Evolutionary conservation across 202 grass and related monocot species (phyloP).

Genomic region (Setaria viridis): DNA sequence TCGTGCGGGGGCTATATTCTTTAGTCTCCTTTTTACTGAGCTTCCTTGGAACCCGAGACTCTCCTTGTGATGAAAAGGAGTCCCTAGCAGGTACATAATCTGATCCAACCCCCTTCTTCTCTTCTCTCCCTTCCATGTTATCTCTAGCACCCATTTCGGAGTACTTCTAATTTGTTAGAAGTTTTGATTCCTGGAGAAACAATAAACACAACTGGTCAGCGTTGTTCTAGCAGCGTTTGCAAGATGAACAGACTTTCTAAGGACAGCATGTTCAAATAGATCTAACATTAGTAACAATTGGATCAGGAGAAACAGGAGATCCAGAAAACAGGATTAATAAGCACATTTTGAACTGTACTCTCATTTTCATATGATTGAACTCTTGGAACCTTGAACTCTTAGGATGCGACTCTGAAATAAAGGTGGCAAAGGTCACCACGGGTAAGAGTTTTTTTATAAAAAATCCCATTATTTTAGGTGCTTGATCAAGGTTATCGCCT

Average conservation of each 20-base stretch:
- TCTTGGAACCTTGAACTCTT: background rate
- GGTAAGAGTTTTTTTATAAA: background rate
- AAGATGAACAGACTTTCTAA: constrained; percentile 10
- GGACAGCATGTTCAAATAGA: constrained; percentile 10
- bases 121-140: constrained; percentile 77
- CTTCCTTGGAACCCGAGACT: constrained; percentile 74
- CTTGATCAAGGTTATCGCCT: constrained; percentile 9
- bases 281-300: background rate
- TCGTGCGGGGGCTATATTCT: constrained; percentile 58
- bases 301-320: constrained; percentile 22
- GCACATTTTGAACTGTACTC: background rate
- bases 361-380: constrained; percentile 14
- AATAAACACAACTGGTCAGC: constrained; percentile 25
- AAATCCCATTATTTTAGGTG: background rate
- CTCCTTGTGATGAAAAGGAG: constrained; percentile 85
- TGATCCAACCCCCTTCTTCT: constrained; percentile 72
- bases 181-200: constrained; percentile 51
- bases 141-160: constrained; percentile 89
- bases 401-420: constrained; percentile 29
- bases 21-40: constrained; percentile 69
- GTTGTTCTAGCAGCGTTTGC: constrained; percentile 7
- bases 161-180: constrained; percentile 37
- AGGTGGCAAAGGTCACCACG: background rate
- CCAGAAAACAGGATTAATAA: background rate
- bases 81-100: constrained; percentile 77